Conservation (phyloP, 495 filamentous ascomycete species). For the Cercophora scortea region DNA sequence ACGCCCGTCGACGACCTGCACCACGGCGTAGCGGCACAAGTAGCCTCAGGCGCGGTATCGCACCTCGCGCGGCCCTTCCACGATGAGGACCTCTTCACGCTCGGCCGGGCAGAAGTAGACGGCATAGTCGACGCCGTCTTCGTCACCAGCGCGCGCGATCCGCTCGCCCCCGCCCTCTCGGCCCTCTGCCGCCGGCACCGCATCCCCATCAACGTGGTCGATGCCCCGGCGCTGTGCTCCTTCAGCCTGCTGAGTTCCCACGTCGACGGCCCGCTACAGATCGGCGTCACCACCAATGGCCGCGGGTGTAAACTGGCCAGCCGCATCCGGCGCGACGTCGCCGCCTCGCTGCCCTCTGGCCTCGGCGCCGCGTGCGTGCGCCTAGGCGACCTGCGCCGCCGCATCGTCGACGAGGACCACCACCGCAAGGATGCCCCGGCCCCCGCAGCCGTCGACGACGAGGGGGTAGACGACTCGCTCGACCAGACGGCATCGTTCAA, state of each 20-base stretch:
- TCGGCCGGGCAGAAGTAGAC: constrained; percentile 75
- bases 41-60: constrained; percentile 63
- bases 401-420: constrained; percentile 64
- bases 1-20: constrained; percentile 52
- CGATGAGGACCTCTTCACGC: constrained; percentile 63
- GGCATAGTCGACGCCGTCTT: constrained; percentile 85
- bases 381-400: constrained; percentile 66
- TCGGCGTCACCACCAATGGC: constrained; percentile 93
- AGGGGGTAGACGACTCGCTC: constrained; percentile 70
- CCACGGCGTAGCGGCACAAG: constrained; percentile 62
- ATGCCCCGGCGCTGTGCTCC: constrained; percentile 79
- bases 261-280: constrained; percentile 83
- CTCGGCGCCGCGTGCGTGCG: constrained; percentile 76
- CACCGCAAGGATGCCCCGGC: constrained; percentile 18
- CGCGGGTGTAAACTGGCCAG: constrained; percentile 91
- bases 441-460: constrained; percentile 18
- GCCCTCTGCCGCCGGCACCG: constrained; percentile 66
- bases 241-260: constrained; percentile 87
- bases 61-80: constrained; percentile 64
- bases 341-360: constrained; percentile 65
- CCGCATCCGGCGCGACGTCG: constrained; percentile 82
- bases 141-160: constrained; percentile 54
- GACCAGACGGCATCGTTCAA: constrained; percentile 90
- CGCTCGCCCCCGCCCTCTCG: constrained; percentile 58
- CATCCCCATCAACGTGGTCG: constrained; percentile 88